Evolutionary conservation across 2,329 filamentous ascomycete species (phyloP).

Genomic region (Ramularia endophylla): DNA sequence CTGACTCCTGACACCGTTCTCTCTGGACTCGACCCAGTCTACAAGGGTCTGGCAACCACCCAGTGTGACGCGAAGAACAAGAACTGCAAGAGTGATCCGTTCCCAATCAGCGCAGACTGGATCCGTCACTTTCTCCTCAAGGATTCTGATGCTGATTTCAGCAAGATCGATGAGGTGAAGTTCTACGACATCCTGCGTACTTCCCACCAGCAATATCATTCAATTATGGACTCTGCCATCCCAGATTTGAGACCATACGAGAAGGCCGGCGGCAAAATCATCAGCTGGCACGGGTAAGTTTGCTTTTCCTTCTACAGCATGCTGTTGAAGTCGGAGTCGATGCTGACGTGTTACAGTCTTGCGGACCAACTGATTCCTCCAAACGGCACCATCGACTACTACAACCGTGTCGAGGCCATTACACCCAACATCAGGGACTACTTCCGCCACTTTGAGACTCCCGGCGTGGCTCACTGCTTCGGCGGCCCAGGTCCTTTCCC

Average conservation of each 20-base stretch:
- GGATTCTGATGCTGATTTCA: constrained; percentile 20
- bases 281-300: constrained; percentile 27
- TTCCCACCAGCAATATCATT: constrained; percentile 22
- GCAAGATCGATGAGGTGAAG: constrained; percentile 12
- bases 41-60: constrained; percentile 25
- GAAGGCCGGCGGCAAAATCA: constrained; percentile 33
- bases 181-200: constrained; percentile 15
- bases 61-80: constrained; percentile 18
- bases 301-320: too few relatives aligned
- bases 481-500: constrained; percentile 27
- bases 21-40: constrained; percentile 15
- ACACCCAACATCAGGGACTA: constrained; percentile 24
- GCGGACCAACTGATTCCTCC: constrained; percentile 33
- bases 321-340: too few relatives aligned
- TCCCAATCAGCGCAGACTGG: constrained; percentile 30
- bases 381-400: constrained; percentile 33
- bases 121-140: constrained; percentile 30
- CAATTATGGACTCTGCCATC: constrained; percentile 32
- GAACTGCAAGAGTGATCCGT: constrained; percentile 24
- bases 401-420: constrained; percentile 22
- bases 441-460: constrained; percentile 33
- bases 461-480: constrained; percentile 33
- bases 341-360: constrained; percentile 27
- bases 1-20: constrained; percentile 16
- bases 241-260: constrained; percentile 34